A percentile compares a stretch with the other conserved stretches of the same genome.
Evolutionary conservation across 1,284 basidiomycete genomes (phyloP).

Genomic region (Cutaneotrichosporon curvatum): DNA sequence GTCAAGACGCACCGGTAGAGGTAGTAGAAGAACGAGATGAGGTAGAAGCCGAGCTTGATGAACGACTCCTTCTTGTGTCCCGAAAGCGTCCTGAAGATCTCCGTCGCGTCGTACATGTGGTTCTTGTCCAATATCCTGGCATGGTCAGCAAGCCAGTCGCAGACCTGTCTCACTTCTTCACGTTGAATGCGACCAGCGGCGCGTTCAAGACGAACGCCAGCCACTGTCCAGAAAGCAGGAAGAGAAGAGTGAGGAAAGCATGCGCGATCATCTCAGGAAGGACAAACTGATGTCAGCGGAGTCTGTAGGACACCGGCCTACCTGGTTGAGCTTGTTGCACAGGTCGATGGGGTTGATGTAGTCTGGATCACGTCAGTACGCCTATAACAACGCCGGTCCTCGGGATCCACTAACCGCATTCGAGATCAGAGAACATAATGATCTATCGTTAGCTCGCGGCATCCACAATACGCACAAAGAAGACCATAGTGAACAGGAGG

Average conservation of each 20-base stretch:
- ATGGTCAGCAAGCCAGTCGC: background rate
- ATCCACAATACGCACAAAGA: conserved; percentile 70
- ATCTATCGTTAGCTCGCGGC: conserved; percentile 55
- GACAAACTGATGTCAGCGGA: conserved; percentile 64
- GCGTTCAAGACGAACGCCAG: conserved; percentile 84
- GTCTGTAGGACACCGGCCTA: conserved; percentile 38
- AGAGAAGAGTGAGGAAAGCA: conserved; percentile 76
- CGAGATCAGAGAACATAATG: conserved; percentile 98
- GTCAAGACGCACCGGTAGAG: conserved; percentile 71
- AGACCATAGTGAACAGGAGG: conserved; percentile 93
- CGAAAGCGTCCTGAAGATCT: conserved; percentile 92
- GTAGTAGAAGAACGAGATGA: conserved; percentile 93
- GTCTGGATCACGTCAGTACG: conserved; percentile 47
- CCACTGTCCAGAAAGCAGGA: conserved; percentile 95
- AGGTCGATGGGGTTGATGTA: conserved; percentile 99
- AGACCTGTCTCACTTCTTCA: conserved; percentile 69
- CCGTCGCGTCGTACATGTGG: conserved; percentile 98
- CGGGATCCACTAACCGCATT: conserved; percentile 55
- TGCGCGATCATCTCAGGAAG: conserved; percentile 94
- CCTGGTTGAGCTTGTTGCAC: conserved; percentile 99
- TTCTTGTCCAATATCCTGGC: conserved; percentile 82
- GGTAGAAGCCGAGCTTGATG: conserved; percentile 90
- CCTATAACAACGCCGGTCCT: background rate
- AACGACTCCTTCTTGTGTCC: conserved; percentile 97
- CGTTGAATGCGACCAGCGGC: conserved; percentile 83